These are phyloP conservation scores for Cytospora schulzeri DNA, from an alignment of 2,329 filamentous ascomycete genomes.

Conservation along the genomic window DNA sequence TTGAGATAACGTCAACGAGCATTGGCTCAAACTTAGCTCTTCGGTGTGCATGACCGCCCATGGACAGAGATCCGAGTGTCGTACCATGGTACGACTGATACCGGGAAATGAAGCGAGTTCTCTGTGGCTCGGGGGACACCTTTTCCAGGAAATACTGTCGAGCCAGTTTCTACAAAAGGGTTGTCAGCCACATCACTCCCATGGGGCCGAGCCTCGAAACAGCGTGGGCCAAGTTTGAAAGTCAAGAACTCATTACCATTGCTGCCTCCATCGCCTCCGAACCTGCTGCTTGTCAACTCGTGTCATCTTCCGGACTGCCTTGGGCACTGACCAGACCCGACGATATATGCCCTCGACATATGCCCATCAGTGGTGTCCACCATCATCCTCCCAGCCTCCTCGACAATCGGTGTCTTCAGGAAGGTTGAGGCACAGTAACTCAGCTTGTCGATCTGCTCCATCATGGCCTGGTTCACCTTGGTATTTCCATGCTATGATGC, in stretches of 20 bases:
- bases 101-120: conserved; percentile 68
- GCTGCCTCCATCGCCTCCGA: conserved; percentile 69
- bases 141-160: conserved; percentile 66
- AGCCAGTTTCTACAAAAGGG: conserved; percentile 53
- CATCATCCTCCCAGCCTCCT: conserved; percentile 43
- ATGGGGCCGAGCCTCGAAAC: not conserved
- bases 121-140: conserved; percentile 52
- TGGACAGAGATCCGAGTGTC: conserved; percentile 67
- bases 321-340: conserved; percentile 39
- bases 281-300: conserved; percentile 40
- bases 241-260: conserved; percentile 36
- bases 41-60: conserved; percentile 64
- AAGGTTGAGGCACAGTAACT: conserved; percentile 48
- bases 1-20: conserved; percentile 57
- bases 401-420: conserved; percentile 44
- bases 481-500: conserved; percentile 40
- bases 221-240: not conserved
- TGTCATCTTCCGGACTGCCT: conserved; percentile 49
- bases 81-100: conserved; percentile 72
- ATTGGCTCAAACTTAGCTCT: conserved; percentile 65
- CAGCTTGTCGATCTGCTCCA: conserved; percentile 42
- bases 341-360: conserved; percentile 43
- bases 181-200: not conserved
- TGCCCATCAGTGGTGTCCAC: conserved; percentile 41
- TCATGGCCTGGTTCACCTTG: conserved; percentile 44